These are phyloP conservation scores for Umbellularia californica DNA, from an alignment of 164 flowering plant species.

Conservation along the genomic window DNA sequence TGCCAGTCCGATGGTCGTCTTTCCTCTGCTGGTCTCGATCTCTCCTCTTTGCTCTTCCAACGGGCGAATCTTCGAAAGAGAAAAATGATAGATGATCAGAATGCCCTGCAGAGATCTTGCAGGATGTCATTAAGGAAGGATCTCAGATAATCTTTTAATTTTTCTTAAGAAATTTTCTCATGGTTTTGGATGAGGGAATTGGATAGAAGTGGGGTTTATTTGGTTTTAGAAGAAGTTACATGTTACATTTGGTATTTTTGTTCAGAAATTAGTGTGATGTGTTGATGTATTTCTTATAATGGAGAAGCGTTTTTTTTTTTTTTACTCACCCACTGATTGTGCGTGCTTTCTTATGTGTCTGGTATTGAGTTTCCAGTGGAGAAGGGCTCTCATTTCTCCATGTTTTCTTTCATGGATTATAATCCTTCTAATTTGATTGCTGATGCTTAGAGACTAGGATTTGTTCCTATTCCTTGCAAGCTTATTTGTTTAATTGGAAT, in stretches of 20 bases:
- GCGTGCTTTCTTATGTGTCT: no score
- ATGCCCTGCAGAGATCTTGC: neutral
- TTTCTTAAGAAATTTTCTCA: neutral
- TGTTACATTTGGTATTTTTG: neutral
- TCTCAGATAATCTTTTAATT: neutral
- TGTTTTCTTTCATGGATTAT: no score
- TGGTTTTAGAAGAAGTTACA: neutral
- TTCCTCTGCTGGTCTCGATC: no score
- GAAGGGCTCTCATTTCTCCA: no score
- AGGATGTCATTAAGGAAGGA: neutral
- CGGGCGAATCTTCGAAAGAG: conserved; percentile 3
- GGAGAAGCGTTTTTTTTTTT: neutral
- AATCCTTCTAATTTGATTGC: no score
- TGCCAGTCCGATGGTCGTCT: neutral
- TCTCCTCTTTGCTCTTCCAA: neutral
- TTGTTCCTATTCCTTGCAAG: no score
- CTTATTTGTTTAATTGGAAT: no score
- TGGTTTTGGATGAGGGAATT: neutral
- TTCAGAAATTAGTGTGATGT: neutral
- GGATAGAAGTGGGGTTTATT: neutral
- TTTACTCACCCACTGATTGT: neutral
- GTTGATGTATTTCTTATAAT: neutral
- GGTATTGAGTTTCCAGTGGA: no score
- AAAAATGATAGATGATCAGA: neutral
- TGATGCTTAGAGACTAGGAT: no score